Evolutionary conservation across 2,329 filamentous ascomycete species (phyloP), one percentile per base, ranked within the genome.

Genomic region (Fusarium sp.): DNA sequence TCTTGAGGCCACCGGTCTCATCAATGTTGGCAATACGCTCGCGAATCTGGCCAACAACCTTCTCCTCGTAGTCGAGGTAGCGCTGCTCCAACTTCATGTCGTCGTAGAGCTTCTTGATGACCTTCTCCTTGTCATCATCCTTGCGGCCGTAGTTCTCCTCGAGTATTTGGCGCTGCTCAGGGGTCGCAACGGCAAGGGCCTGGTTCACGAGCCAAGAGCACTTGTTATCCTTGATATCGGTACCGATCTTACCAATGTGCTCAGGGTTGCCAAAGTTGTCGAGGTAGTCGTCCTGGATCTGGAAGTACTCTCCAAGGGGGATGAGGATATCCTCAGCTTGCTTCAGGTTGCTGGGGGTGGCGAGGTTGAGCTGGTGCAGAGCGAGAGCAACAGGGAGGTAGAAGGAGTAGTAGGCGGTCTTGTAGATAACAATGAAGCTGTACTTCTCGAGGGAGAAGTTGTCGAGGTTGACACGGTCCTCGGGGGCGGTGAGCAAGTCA

Each of bases 221-320:
- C 88, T 99, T 99, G 89, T 99, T 99, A 85, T 99, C 96, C 87
- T 94, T 91, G 81, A 99, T 99, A 78, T 99, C 96, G 65, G 96
- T 99, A 72, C 96, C 96, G 72, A 98, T 97, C 89, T 99, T 99
- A 82, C 96, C 96, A 79, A 99, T 96, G 77, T 94, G 89, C 77
- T 93, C 89, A 41, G 96, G 94, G 75, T 95, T 90, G 75, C 95
- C 96, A 78, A 96, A 99, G 84, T 97, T 97, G 86, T 99, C 96
- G 55, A 99, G 92, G 84, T 96, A 99, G 85, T 99, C 96, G 81
- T 99, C 96, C 83, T 99, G 96, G 71, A 97, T 89, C 84, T 99
- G 96, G 88, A 99, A 99, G 87, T 99, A 99, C 85, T 98, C 94
- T 78, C 96, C 96, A 80, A 98, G 92, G 23, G 95, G 94, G 72